Conservation (phyloP, 768 basidiomycete species). For the Mycena metata region DNA sequence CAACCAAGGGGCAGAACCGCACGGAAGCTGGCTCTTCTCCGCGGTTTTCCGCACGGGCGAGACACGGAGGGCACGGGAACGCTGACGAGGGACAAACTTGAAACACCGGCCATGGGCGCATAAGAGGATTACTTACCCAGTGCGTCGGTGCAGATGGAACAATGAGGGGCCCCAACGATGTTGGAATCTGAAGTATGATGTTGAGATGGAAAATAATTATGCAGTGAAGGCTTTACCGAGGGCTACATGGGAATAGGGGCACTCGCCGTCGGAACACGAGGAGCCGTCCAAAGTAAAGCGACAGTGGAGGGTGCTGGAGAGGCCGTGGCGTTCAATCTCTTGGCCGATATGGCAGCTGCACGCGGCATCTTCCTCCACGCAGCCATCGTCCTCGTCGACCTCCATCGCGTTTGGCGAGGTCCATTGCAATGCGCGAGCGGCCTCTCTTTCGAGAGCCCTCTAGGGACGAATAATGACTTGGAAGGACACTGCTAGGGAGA, state of each 20-base stretch:
- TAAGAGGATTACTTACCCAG: constrained; percentile 38
- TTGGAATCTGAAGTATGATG: constrained; percentile 9
- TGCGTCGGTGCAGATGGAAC: constrained; percentile 43
- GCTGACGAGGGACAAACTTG: constrained; percentile 24
- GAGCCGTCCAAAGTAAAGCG: constrained; percentile 43
- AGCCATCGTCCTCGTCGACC: constrained; percentile 26
- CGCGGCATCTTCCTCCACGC: constrained; percentile 24
- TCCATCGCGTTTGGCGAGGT: constrained; percentile 24
- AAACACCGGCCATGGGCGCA: too few species aligned
- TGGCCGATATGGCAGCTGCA: constrained; percentile 43
- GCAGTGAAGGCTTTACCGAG: constrained; percentile 25
- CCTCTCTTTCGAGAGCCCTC: constrained; percentile 40
- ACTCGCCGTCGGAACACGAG: constrained; percentile 36
- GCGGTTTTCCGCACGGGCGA: constrained; percentile 21
- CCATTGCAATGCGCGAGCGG: constrained; percentile 38
- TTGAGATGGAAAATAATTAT: not conserved
- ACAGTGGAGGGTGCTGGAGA: constrained; percentile 44
- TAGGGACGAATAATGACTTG: not conserved
- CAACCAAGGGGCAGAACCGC: constrained; percentile 42
- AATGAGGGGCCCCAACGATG: constrained; percentile 38
- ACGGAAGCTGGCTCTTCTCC: constrained; percentile 32
- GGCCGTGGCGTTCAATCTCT: constrained; percentile 42
- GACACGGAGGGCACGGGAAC: constrained; percentile 45
- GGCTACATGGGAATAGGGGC: constrained; percentile 44
- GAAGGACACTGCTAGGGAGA: not conserved